These are phyloP conservation scores for Cyclocybe cylindracea DNA, from an alignment of 768 basidiomycete species.

Conservation along the genomic window DNA sequence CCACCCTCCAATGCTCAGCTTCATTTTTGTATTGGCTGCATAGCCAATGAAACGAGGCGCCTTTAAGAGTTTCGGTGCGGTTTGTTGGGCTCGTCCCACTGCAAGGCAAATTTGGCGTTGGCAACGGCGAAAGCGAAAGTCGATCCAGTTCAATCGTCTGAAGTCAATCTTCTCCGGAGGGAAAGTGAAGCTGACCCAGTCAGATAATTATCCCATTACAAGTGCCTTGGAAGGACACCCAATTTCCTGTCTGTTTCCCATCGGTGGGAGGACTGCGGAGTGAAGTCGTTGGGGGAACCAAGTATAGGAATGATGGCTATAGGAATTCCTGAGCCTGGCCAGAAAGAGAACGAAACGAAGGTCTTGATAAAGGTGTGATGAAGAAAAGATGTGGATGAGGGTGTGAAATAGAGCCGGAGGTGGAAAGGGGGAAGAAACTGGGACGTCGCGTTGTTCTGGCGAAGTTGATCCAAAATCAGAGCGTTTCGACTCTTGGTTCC, in stretches of 20 bases:
- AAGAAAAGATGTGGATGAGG: too few relatives aligned
- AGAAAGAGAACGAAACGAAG: too few relatives aligned
- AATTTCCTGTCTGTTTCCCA: not conserved
- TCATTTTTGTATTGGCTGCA: slow-evolving; percentile 58
- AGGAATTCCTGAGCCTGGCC: too few relatives aligned
- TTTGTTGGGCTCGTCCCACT: slow-evolving; percentile 66
- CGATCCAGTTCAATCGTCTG: slow-evolving; percentile 71
- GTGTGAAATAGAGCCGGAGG: too few relatives aligned
- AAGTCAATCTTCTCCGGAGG: slow-evolving; percentile 77
- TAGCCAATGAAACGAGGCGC: slow-evolving; percentile 72
- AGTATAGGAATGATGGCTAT: too few relatives aligned
- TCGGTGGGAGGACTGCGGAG: too few relatives aligned
- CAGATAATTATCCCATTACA: slow-evolving; percentile 82
- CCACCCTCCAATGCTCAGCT: slow-evolving; percentile 93
- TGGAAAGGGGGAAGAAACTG: too few relatives aligned
- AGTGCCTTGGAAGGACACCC: slow-evolving; percentile 26
- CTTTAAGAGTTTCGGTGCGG: slow-evolving; percentile 52
- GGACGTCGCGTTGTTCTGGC: too few relatives aligned
- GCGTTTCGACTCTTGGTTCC: too few relatives aligned
- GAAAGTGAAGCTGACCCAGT: slow-evolving; percentile 64
- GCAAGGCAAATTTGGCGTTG: slow-evolving; percentile 46
- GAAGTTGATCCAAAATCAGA: too few relatives aligned
- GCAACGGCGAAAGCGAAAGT: slow-evolving; percentile 92
- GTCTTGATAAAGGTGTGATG: too few relatives aligned
- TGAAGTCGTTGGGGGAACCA: too few relatives aligned